Percentiles rank a stretch among this genome's conserved stretches.
Conservation (phyloP, 164 flowering plant species). For the Magnolia sinica region DNA sequence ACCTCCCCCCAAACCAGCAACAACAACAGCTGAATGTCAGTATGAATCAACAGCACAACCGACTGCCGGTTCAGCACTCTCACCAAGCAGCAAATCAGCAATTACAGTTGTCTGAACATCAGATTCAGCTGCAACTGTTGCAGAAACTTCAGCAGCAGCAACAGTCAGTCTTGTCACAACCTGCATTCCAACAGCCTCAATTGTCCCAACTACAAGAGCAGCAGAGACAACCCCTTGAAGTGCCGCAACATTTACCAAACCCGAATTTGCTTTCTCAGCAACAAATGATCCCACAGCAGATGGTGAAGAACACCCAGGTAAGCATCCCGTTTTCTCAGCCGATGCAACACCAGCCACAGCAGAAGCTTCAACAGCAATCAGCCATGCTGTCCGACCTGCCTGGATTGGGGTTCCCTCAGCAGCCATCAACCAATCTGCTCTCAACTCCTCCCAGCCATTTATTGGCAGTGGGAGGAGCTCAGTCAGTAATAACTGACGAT, state of each 20-base stretch:
- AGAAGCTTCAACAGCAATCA: constrained; percentile 55
- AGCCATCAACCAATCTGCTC: constrained; percentile 38
- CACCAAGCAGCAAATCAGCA: constrained; percentile 54
- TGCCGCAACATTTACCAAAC: constrained; percentile 53
- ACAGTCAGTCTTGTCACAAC: constrained; percentile 57
- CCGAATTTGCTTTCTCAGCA: constrained; percentile 45
- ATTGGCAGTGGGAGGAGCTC: constrained; percentile 44
- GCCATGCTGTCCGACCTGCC: constrained; percentile 45
- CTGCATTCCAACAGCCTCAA: constrained; percentile 50
- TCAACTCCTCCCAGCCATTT: constrained; percentile 38
- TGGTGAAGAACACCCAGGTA: constrained; percentile 37
- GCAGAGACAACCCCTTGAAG: constrained; percentile 59
- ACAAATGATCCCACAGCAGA: constrained; percentile 42
- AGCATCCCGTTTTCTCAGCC: constrained; percentile 42
- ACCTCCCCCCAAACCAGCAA: constrained; percentile 40
- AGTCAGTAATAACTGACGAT: constrained; percentile 67
- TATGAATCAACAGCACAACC: constrained; percentile 47
- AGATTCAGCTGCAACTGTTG: constrained; percentile 61
- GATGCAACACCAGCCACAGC: constrained; percentile 32
- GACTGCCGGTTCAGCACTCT: constrained; percentile 32
- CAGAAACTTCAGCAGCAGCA: constrained; percentile 85
- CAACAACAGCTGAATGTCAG: constrained; percentile 24
- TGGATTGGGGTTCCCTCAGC: constrained; percentile 37
- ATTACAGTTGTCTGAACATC: constrained; percentile 58
- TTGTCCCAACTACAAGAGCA: constrained; percentile 54